Evolutionary conservation across 768 basidiomycete genomes (phyloP), one percentile per base, ranked within the genome.

Genomic region (Pleurotus tuoliensis): DNA sequence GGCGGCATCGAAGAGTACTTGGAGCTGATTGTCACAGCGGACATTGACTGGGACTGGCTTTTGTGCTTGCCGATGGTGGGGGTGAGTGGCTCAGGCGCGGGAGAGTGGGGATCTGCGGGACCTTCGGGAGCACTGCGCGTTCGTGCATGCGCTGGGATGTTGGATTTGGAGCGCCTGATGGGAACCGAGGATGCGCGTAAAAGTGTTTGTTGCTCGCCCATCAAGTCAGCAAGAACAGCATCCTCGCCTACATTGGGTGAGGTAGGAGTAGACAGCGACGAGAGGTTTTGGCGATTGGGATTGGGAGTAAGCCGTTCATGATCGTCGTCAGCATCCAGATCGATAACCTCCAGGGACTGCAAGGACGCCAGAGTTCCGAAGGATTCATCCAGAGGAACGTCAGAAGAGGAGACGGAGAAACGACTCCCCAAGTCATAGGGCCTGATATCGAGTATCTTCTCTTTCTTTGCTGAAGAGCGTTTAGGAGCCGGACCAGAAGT

Each of bases 1-100:
- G 41, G 37, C 5, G 48, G 37, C 12, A 15, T 38, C 6, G 51
- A 53, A 22, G 51, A 12, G 39, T 53, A 53, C 27, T 41, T 22
- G 39, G 51, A 53, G 51, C 51, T 53, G 15, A 53, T 41, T 1
- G 51, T 53, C 39, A 53, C 34, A 41, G 51, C 51, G 18, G 51
- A 53, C 51, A 53, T 53, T 5, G 51, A 53, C 39, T 39, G 34
- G 12, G 51, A 18, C 11, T 53, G 51, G n/a, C 51, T 53, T 9
- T 53, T 53, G 41, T 53, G 51, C 39, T 41, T 53, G 25, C 37
- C 22, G 4, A 15, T 47, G 22, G n/a, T 25, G 46, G 46, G 24
- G 8, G 46, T 16, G 13, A 25, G 46, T 20, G 16, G 46, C 43
- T 22, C 20, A 12, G 16, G 43, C 9, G 43, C 24, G 46, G 46